These are phyloP conservation scores for Podospora pseudoanserina DNA, from an alignment of 495 filamentous ascomycete species.

Conservation along the genomic window DNA sequence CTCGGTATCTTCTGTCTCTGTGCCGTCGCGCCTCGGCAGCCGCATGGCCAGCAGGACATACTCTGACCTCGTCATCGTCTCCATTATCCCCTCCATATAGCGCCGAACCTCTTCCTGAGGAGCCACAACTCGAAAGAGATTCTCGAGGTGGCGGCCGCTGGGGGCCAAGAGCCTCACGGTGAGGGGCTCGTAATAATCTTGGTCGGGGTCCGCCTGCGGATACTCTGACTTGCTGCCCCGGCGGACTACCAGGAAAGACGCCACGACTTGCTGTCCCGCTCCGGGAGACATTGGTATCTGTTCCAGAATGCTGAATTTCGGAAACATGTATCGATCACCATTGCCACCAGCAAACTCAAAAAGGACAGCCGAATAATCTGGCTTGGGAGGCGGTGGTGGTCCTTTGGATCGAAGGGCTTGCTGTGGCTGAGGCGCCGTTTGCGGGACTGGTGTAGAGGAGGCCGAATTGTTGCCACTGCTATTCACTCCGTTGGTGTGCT, in stretches of 20 bases:
- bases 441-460: conserved; percentile 28
- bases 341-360: conserved; percentile 80
- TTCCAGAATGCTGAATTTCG: conserved; percentile 81
- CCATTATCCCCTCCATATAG: conserved; percentile 84
- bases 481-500: conserved; percentile 19
- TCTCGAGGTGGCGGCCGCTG: conserved; percentile 62
- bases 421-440: conserved; percentile 31
- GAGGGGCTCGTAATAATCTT: conserved; percentile 86
- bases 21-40: conserved; percentile 50
- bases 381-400: conserved; percentile 48
- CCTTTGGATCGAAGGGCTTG: conserved; percentile 51
- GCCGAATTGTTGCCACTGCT: conserved; percentile 26
- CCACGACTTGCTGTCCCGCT: conserved; percentile 46
- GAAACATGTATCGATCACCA: conserved; percentile 87
- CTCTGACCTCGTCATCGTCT: conserved; percentile 64
- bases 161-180: conserved; percentile 71
- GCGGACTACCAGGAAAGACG: conserved; percentile 64
- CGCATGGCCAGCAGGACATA: conserved; percentile 65
- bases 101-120: conserved; percentile 71
- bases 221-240: conserved; percentile 55
- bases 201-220: conserved; percentile 45
- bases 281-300: conserved; percentile 42
- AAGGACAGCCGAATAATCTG: conserved; percentile 67
- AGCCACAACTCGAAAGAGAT: conserved; percentile 73
- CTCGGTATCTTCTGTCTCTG: conserved; percentile 17